These are phyloP conservation scores for Amoebophrya sp. DNA, from an alignment of 169 alveolate genomes.

Conservation along the genomic window DNA sequence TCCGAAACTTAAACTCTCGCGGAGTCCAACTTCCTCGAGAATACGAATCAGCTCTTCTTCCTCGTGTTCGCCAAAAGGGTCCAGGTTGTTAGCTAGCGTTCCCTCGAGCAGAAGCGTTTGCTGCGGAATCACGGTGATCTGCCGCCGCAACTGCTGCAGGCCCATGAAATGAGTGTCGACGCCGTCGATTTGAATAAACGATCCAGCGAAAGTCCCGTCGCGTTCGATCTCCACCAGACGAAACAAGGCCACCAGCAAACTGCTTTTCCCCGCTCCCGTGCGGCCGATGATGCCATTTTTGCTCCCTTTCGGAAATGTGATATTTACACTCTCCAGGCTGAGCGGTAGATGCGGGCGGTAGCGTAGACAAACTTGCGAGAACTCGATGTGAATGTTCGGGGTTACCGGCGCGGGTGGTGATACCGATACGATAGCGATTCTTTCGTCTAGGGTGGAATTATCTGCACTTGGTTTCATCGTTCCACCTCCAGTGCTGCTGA, in stretches of 20 bases:
- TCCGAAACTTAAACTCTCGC: background rate
- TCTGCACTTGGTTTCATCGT: no score
- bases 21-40: background rate
- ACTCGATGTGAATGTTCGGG: slow-evolving; percentile 47
- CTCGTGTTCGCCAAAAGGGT: background rate
- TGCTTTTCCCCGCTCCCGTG: slow-evolving; percentile 79
- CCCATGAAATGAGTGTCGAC: background rate
- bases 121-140: background rate
- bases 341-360: slow-evolving; percentile 48
- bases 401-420: no score
- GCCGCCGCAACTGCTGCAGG: background rate
- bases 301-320: slow-evolving; percentile 52
- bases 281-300: slow-evolving; percentile 75
- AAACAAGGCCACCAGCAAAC: slow-evolving; percentile 59
- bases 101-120: background rate
- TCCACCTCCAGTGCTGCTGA: no score
- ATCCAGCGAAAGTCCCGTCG: background rate
- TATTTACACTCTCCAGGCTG: slow-evolving; percentile 54
- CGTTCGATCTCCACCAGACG: slow-evolving; percentile 54
- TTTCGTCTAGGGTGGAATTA: no score
- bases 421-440: no score
- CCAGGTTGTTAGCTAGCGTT: background rate
- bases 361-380: slow-evolving; percentile 39
- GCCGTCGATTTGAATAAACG: background rate
- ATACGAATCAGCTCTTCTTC: background rate